Conservation (phyloP, 2,329 filamentous ascomycete genomes). For the Ciborinia camelliae region DNA sequence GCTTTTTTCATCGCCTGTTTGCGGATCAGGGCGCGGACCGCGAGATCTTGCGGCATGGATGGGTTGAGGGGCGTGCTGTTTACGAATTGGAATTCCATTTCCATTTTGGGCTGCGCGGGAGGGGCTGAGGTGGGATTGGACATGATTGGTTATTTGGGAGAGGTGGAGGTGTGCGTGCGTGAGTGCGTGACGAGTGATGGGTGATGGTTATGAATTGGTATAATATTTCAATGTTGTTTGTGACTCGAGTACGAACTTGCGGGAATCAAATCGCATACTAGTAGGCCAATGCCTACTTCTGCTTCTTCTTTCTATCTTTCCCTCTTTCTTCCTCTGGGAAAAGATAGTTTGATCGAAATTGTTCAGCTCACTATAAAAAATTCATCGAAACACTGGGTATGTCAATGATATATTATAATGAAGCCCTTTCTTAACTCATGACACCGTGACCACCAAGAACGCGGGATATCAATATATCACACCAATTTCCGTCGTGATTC, state of each 20-base stretch:
- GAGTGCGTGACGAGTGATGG: neutral
- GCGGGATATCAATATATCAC: neutral
- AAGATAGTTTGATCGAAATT: neutral
- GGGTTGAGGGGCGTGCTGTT: conserved; percentile 31
- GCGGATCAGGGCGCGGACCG: conserved; percentile 36
- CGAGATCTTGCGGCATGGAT: conserved; percentile 26
- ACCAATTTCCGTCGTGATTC: neutral
- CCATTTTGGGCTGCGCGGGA: neutral
- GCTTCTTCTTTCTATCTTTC: too few species aligned
- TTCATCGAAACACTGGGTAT: neutral
- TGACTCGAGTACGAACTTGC: neutral
- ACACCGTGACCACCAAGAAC: neutral
- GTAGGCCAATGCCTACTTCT: neutral
- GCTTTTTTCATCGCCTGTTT: conserved; percentile 42
- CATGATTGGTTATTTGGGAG: conserved; percentile 18
- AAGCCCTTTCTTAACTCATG: neutral
- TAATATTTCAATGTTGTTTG: neutral
- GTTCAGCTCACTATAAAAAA: too few species aligned
- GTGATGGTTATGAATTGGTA: neutral
- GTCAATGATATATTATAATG: neutral
- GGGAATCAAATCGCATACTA: neutral
- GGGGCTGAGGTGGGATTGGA: neutral
- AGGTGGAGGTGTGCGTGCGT: neutral
- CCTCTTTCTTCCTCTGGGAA: neutral
- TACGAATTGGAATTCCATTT: conserved; percentile 32